Base-by-base conservation (phyloP, 495 filamentous ascomycete genomes). In the Bacidia gigantensis region DNA sequence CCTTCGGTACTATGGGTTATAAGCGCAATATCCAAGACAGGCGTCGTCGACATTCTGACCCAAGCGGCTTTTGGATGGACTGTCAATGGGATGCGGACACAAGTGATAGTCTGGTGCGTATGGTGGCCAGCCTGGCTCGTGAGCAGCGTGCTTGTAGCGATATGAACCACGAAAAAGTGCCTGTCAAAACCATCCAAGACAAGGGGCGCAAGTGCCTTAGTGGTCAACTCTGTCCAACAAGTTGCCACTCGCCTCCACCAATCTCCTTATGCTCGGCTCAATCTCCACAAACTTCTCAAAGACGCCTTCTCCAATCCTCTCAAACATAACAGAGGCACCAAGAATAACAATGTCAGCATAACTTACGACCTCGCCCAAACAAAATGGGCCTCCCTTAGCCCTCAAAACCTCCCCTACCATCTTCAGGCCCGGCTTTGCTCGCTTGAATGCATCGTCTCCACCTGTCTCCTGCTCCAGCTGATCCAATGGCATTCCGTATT, bases 101-200 rank as follows among this genome's bases (percentile, higher is more conserved):
- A 83, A 54, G 79, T 97, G 7, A 81, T 97, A 35, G 81, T 97
- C 17, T 98, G 93, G 88, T 86, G 87, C 64, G 87, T 97, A 25
- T 98, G 92, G 92, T 98, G 90, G 90, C 93, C 92, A 7, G 88
- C 86, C 21, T 97, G 92, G 93, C 58, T 95, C 49, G 75, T 78
- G 12, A 87, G 76, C 20, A 68, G 69, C 52, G 69, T 82, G 0
- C 58, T 77, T 50, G 56, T 76, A 40, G 69, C 46, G 62, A 64
- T 49, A 3, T 44, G 14, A 14, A 35, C 29, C 14, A 5, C 14
- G 7, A 35, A 35, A 7, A 35, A 35, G 14, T 7, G 29, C n/a
- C n/a, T n/a, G n/a, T n/a, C n/a, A n/a, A n/a, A n/a, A n/a, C n/a
- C 29, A 35, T 7, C 14, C 29, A 14, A 35, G 3, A 5, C 29